Evolutionary conservation across 768 basidiomycete species (phyloP).

Genomic region (Tulasnella sp.): DNA sequence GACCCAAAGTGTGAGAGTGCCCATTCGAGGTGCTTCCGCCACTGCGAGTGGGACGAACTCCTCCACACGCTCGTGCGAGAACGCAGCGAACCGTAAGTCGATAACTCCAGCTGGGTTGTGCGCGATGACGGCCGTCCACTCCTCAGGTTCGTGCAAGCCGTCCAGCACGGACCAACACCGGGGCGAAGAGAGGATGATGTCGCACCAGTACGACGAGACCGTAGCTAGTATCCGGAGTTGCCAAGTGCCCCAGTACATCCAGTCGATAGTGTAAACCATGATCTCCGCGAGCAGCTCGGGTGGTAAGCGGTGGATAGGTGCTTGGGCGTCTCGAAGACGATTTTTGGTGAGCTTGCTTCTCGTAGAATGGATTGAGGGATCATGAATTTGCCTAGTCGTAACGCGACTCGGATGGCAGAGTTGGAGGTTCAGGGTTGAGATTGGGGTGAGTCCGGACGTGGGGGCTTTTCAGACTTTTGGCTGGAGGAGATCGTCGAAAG

Average conservation of each 20-base stretch:
- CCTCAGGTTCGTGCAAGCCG: background rate
- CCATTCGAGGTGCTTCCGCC: background rate
- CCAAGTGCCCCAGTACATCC: background rate
- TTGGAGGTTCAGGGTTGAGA: background rate
- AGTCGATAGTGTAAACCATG: background rate
- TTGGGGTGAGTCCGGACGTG: background rate
- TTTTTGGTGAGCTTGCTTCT: background rate
- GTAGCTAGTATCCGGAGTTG: background rate
- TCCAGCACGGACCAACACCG: background rate
- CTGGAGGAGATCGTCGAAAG: background rate
- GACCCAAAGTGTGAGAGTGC: background rate
- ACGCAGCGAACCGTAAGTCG: background rate
- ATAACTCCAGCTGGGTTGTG: background rate
- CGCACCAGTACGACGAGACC: background rate
- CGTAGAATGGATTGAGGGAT: background rate
- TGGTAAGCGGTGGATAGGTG: background rate
- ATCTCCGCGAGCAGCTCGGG: background rate
- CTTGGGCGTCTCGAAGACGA: background rate
- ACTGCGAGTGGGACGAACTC: background rate
- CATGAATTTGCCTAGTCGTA: background rate
- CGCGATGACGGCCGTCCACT: background rate
- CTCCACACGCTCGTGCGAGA: background rate
- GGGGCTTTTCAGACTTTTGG: background rate
- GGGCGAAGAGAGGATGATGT: constrained; percentile 5
- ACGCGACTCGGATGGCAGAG: background rate